phyloP scores from a whole-genome alignment of 2,329 filamentous ascomycete species.

The Lomentospora prolificans region DNA sequence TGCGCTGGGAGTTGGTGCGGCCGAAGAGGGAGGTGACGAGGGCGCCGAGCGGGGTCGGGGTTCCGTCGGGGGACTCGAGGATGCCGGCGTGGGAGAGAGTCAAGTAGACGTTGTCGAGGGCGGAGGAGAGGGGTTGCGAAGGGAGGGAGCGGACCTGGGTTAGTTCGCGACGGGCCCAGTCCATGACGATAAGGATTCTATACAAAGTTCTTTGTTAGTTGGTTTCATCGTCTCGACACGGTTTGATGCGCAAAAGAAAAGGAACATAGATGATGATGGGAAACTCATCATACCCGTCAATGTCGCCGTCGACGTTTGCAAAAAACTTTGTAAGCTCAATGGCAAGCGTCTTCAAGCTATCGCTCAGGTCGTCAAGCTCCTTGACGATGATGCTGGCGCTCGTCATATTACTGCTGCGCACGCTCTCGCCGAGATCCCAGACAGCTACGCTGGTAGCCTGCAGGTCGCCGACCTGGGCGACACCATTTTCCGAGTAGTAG shows the following conservation, averaged over 20 bases:
- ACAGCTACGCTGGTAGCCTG: slow-evolving; percentile 89
- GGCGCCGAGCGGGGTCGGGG: slow-evolving; percentile 58
- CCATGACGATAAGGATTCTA: slow-evolving; percentile 87
- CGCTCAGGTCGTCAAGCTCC: slow-evolving; percentile 76
- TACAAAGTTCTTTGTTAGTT: slow-evolving; percentile 14
- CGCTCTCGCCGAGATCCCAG: slow-evolving; percentile 88
- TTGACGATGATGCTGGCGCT: slow-evolving; percentile 77
- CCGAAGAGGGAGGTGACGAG: slow-evolving; percentile 68
- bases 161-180: slow-evolving; percentile 85
- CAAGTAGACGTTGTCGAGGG: slow-evolving; percentile 76
- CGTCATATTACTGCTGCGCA: slow-evolving; percentile 82
- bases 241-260: background rate
- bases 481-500: slow-evolving; percentile 85
- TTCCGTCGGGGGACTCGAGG: slow-evolving; percentile 42
- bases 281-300: slow-evolving; percentile 56
- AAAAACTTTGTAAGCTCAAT: slow-evolving; percentile 87
- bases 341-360: slow-evolving; percentile 74
- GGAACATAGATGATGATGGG: slow-evolving; percentile 4
- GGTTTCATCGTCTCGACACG: too few relatives aligned
- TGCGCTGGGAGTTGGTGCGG: slow-evolving; percentile 69
- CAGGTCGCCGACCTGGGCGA: slow-evolving; percentile 74
- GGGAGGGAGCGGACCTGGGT: slow-evolving; percentile 54
- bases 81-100: slow-evolving; percentile 57
- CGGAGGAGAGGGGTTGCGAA: slow-evolving; percentile 54
- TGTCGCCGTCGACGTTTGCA: slow-evolving; percentile 83